A percentile compares a stretch with the other conserved stretches of the same genome.
Conservation (phyloP, 495 filamentous ascomycete species). For the Penicillium ucsense region DNA sequence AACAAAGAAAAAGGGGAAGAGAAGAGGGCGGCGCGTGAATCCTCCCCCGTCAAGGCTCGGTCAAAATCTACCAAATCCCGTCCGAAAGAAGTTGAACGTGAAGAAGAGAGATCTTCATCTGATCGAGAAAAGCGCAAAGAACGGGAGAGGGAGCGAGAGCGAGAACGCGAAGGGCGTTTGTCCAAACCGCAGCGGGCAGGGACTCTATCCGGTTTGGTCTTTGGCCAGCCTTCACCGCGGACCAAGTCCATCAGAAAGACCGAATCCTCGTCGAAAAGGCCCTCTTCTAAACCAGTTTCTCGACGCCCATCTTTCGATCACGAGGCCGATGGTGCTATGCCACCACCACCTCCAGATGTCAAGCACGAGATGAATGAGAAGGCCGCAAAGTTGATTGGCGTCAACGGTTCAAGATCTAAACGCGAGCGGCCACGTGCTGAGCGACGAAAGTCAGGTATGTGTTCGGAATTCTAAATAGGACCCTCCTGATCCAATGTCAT, state of each 20-base stretch:
- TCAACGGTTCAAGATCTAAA: constrained; percentile 24
- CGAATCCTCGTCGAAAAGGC: constrained; percentile 17
- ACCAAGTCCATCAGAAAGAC: constrained; percentile 40
- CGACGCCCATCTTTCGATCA: constrained; percentile 42
- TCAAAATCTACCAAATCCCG: constrained; percentile 41
- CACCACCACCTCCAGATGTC: constrained; percentile 46
- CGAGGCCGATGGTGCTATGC: constrained; percentile 34
- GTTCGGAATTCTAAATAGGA: neutral
- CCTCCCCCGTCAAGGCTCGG: constrained; percentile 27
- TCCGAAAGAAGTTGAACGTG: constrained; percentile 35
- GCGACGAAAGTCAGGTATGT: constrained; percentile 32
- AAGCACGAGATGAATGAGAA: constrained; percentile 40
- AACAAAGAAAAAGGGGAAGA: constrained; percentile 7
- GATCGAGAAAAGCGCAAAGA: constrained; percentile 39
- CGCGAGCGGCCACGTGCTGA: constrained; percentile 27
- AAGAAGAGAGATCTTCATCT: constrained; percentile 45
- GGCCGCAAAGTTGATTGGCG: constrained; percentile 52
- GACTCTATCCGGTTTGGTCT: constrained; percentile 43
- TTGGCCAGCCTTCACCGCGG: constrained; percentile 37
- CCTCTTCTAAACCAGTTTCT: constrained; percentile 29
- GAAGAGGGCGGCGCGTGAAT: constrained; percentile 3
- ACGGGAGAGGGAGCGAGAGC: neutral
- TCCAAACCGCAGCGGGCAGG: constrained; percentile 38
- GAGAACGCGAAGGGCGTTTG: constrained; percentile 24
- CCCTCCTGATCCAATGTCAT: too few species aligned